These are phyloP conservation scores for Gentiana macrophylla DNA, from an alignment of 257 asterid genomes.

Conservation along the genomic window DNA sequence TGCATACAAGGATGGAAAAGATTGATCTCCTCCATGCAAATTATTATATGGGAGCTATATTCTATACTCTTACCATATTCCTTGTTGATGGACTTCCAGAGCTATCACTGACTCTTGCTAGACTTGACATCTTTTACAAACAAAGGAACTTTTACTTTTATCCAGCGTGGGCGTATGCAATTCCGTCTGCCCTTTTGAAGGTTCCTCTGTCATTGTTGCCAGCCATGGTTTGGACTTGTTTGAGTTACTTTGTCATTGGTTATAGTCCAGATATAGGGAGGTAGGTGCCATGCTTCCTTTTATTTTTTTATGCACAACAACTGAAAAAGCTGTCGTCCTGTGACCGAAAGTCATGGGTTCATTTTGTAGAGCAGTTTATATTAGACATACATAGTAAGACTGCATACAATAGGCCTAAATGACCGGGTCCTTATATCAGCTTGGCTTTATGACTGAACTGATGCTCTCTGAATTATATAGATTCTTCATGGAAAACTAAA, in stretches of 20 bases:
- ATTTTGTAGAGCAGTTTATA: too few species aligned
- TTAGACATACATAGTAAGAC: too few species aligned
- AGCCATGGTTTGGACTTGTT: slow-evolving; percentile 41
- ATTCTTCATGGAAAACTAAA: not conserved
- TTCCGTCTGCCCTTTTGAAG: slow-evolving; percentile 38
- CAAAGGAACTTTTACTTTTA: slow-evolving; percentile 35
- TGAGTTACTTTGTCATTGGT: slow-evolving; percentile 42
- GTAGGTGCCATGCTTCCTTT: slow-evolving; percentile 16
- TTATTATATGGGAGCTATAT: slow-evolving; percentile 40
- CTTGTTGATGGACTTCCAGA: slow-evolving; percentile 39
- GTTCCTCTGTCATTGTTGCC: slow-evolving; percentile 38
- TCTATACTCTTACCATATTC: slow-evolving; percentile 28
- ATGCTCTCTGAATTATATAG: too few species aligned
- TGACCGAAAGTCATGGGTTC: too few species aligned
- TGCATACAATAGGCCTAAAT: too few species aligned
- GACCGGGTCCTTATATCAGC: too few species aligned
- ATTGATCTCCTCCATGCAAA: slow-evolving; percentile 33
- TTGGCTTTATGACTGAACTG: too few species aligned
- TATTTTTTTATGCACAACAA: too few species aligned
- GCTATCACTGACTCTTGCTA: slow-evolving; percentile 32
- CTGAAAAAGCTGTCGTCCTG: too few species aligned
- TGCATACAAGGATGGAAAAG: slow-evolving; percentile 31
- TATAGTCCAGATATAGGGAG: slow-evolving; percentile 46
- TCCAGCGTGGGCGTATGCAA: slow-evolving; percentile 50
- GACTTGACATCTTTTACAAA: slow-evolving; percentile 39